A percentile compares a stretch with the other conserved stretches of the same genome.
These are phyloP conservation scores for Penicillium sp. DNA, from an alignment of 2,329 filamentous ascomycete species.

Conservation along the genomic window DNA sequence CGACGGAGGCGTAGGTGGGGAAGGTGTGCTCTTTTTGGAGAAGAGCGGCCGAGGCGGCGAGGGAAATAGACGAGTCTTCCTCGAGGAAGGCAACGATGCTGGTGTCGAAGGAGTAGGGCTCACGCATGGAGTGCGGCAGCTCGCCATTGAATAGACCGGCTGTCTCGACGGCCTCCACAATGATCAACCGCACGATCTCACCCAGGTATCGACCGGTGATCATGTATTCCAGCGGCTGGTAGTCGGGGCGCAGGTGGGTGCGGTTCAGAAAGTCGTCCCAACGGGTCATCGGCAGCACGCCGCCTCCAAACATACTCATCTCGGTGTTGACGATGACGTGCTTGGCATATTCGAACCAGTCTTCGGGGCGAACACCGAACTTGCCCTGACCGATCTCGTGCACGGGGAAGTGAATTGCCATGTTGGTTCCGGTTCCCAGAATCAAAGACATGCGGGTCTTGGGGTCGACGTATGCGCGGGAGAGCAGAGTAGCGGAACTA, in stretches of 20 bases:
- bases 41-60: conserved; percentile 42
- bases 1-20: conserved; percentile 42
- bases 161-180: conserved; percentile 58
- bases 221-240: conserved; percentile 65
- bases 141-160: conserved; percentile 57
- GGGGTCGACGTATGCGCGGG: conserved; percentile 60
- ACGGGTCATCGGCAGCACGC: conserved; percentile 56
- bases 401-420: conserved; percentile 61
- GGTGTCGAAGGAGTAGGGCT: conserved; percentile 60
- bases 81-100: conserved; percentile 59
- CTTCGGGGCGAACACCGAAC: conserved; percentile 54
- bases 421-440: conserved; percentile 64
- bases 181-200: conserved; percentile 61
- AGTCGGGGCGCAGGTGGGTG: conserved; percentile 58
- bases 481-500: conserved; percentile 60
- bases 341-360: conserved; percentile 57
- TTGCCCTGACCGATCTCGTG: conserved; percentile 54
- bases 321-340: conserved; percentile 66
- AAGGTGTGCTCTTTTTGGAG: conserved; percentile 55
- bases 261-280: conserved; percentile 63
- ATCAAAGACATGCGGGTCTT: conserved; percentile 63
- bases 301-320: conserved; percentile 63
- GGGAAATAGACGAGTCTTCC: conserved; percentile 39
- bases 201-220: conserved; percentile 63
- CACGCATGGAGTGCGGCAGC: conserved; percentile 54